Evolutionary conservation across 2,329 filamentous ascomycete genomes (phyloP), one percentile per base, ranked within the genome.

Genomic region (Microcera coccophila): DNA sequence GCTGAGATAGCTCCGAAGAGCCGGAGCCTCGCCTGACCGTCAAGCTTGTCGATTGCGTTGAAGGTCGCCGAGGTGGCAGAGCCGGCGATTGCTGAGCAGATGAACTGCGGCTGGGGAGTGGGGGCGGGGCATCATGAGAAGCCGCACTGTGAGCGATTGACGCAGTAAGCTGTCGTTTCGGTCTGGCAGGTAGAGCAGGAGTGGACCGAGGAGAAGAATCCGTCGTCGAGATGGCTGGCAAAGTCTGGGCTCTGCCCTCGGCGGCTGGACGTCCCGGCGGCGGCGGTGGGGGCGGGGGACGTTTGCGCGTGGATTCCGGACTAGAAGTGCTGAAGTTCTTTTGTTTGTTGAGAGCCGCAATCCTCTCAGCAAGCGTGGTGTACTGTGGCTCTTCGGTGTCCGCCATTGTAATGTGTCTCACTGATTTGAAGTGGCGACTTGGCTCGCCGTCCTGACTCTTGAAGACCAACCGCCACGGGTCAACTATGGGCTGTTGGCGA

Each of bases 381-480:
- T 80, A 82, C 48, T 75, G 75, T 29, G 78, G 78, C 54, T 82
- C 80, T 54, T 82, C 77, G 34, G 73, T 68, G 39, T 84, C 80
- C 7, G 78, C 71, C 81, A 84, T 84, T 45, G 38, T 50, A 20
- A 20, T 10, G 36, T 35, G 12, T 26, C 7, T 7, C 22, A 7
- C 22, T 26, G 22, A 26, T 26, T 12, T 12, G 12, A 26, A 26
- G 29, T 32, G 29, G 29, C 29, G 15, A 32, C 29, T 32, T 32
- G 29, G 5, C n/a, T 8, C n/a, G 29, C 22, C 22, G 7, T 7
- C 22, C 22, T 26, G 12, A 26, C 22, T 26, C 22, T 12, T 26
- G 22, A 26, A 12, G 22, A 26, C 22, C 22, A 26, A 26, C n/a
- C n/a, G 22, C 12, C 22, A 26, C 7, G 22, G 22, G 7, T 12